Evolutionary conservation across 75 land plant genomes (phyloP).

Genomic region (Cupressus sempervirens): DNA sequence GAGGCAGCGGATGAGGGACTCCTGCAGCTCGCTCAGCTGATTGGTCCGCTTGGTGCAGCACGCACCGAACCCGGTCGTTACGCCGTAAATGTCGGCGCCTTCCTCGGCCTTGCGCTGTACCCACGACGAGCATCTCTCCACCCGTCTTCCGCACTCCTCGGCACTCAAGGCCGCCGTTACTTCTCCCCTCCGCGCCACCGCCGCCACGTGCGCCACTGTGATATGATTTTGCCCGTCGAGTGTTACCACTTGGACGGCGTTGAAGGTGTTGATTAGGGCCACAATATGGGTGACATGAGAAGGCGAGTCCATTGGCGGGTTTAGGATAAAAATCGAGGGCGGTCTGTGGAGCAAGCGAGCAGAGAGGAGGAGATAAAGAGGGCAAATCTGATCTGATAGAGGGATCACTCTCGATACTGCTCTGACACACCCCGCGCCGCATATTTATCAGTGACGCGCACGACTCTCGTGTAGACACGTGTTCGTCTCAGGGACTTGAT

Average conservation of each 20-base stretch:
- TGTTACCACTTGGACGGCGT: not conserved
- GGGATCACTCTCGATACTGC: no score
- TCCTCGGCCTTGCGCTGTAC: constrained; percentile 19
- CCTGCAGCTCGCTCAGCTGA: constrained; percentile 20
- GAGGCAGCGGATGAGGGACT: constrained; percentile 29
- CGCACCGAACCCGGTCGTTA: constrained; percentile 19
- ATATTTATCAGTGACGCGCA: no score
- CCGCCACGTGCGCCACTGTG: constrained; percentile 27
- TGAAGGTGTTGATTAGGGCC: constrained; percentile 10
- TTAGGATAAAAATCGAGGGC: no score
- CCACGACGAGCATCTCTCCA: constrained; percentile 23
- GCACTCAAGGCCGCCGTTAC: constrained; percentile 16
- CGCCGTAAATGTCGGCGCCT: constrained; percentile 24
- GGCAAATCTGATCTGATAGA: no score
- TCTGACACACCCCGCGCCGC: no score
- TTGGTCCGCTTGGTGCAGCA: constrained; percentile 16
- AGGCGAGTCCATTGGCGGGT: not conserved
- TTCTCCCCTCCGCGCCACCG: constrained; percentile 22
- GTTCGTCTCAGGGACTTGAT: no score
- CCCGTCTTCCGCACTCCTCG: constrained; percentile 11
- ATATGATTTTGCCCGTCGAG: constrained; percentile 17
- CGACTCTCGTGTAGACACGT: no score
- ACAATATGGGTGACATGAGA: not conserved
- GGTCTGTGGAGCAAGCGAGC: no score
- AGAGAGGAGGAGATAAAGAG: no score